A percentile compares a stretch with the other conserved stretches of the same genome.
Conservation (phyloP, 345 rosid genomes). For the Capsella bursapastoris region DNA sequence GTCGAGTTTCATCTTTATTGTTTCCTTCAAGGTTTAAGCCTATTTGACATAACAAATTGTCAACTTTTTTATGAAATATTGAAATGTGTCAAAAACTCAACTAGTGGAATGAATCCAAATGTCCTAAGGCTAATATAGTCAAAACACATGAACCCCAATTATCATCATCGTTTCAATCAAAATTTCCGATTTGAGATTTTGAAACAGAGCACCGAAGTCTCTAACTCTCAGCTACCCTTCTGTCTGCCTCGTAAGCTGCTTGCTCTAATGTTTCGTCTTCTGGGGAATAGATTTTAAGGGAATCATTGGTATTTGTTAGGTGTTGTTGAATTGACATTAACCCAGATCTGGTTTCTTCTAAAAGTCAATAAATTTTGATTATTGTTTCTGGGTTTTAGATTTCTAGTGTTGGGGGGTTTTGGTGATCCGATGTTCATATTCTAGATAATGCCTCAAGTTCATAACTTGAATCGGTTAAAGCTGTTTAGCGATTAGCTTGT, state of each 20-base stretch:
- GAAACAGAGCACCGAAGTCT: conserved; percentile 14
- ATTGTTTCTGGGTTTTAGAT: conserved; percentile 10
- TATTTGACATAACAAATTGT: background rate
- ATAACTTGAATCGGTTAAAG: background rate
- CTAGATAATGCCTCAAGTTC: background rate
- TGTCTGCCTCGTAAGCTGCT: conserved; percentile 13
- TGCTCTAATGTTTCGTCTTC: conserved; percentile 2
- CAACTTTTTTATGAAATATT: too few relatives aligned
- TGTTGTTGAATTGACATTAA: background rate
- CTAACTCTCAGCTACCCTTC: conserved; percentile 5
- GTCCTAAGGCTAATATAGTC: conserved; percentile 4
- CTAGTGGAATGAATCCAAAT: background rate
- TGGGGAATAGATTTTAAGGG: background rate
- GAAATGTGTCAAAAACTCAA: background rate
- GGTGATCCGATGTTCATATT: background rate
- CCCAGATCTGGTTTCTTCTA: conserved; percentile 6
- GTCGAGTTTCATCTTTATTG: background rate
- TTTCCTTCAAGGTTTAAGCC: background rate
- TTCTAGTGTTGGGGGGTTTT: background rate
- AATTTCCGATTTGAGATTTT: background rate
- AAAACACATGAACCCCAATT: background rate
- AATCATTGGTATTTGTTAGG: background rate
- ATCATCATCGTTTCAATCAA: background rate
- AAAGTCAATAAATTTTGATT: background rate
- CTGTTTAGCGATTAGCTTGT: background rate